Evolutionary conservation across 129 eudicot species (phyloP).

Genomic region (Artemisia argyi): DNA sequence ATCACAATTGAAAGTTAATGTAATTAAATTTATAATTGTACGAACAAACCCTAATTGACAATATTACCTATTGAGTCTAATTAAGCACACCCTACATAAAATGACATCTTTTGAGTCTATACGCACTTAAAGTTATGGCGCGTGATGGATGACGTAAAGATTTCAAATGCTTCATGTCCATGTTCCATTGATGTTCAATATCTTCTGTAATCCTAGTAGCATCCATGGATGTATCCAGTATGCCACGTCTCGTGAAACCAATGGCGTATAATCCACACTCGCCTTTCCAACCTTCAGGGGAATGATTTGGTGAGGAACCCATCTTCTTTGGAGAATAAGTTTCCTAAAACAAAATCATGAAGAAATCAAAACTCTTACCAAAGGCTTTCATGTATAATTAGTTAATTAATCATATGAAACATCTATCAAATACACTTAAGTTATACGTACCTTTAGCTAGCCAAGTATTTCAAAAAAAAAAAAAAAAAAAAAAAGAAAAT

Average conservation of each 20-base stretch:
- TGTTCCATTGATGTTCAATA: slow-evolving; percentile 44
- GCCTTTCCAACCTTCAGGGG: slow-evolving; percentile 80
- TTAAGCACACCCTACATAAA: slow-evolving; percentile 19
- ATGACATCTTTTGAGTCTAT: neutral
- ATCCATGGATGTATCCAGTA: slow-evolving; percentile 55
- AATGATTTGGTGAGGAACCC: slow-evolving; percentile 52
- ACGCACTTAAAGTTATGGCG: slow-evolving; percentile 3
- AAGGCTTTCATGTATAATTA: too few relatives aligned
- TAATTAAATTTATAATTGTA: neutral
- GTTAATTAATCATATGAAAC: too few relatives aligned
- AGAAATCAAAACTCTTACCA: too few relatives aligned
- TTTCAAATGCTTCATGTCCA: slow-evolving; percentile 26
- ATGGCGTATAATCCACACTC: slow-evolving; percentile 53
- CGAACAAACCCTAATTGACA: slow-evolving; percentile 21
- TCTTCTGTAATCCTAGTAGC: slow-evolving; percentile 61
- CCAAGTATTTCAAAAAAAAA: too few relatives aligned
- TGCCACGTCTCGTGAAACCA: slow-evolving; percentile 65
- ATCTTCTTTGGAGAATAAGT: slow-evolving; percentile 51
- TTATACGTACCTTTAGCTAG: too few relatives aligned
- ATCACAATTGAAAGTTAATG: neutral
- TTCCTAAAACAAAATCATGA: slow-evolving; percentile 32
- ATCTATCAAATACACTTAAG: too few relatives aligned
- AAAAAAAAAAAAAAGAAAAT: too few relatives aligned
- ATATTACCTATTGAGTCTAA: slow-evolving; percentile 13
- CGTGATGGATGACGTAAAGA: slow-evolving; percentile 9